Evolutionary conservation across 352 stramenopile species (phyloP).

Genomic region (Pythium periplocum): DNA sequence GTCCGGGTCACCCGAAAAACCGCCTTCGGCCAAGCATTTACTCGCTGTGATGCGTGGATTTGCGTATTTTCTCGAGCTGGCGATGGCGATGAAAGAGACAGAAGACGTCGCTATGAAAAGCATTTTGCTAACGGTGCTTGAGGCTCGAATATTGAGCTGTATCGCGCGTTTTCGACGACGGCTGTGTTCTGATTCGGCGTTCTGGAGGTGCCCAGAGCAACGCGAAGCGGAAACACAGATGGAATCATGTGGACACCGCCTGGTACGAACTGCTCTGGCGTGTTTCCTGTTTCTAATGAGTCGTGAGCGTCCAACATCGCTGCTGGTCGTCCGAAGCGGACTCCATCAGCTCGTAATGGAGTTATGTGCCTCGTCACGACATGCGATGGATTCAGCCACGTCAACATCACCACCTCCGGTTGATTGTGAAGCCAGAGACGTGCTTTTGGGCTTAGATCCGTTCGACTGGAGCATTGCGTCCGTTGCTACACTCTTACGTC

Average conservation of each 20-base stretch:
- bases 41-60: constrained; percentile 5
- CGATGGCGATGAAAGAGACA: constrained; percentile 2
- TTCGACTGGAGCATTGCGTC: constrained; percentile 42
- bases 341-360: constrained; percentile 36
- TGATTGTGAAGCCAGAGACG: constrained; percentile 25
- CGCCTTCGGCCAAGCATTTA: constrained; percentile 1
- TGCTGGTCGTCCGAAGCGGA: constrained; percentile 31
- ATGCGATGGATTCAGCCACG: no score
- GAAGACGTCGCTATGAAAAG: neutral
- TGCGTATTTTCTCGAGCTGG: constrained; percentile 14
- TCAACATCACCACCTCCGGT: no score
- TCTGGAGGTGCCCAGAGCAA: constrained; percentile 4
- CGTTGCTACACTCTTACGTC: constrained; percentile 8
- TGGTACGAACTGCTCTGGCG: constrained; percentile 15
- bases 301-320: constrained; percentile 22
- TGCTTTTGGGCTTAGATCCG: constrained; percentile 40
- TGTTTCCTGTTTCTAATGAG: constrained; percentile 39
- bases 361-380: constrained; percentile 12
- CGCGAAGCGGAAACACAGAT: neutral
- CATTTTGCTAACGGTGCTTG: constrained; percentile 7
- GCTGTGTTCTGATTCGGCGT: no score
- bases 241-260: neutral
- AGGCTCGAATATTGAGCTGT: constrained; percentile 17
- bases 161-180: constrained; percentile 9
- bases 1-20: neutral